Percentiles rank a stretch among this genome's conserved stretches.
Evolutionary conservation across 257 asterid species (phyloP).

Genomic region (Nemophila menziesii): DNA sequence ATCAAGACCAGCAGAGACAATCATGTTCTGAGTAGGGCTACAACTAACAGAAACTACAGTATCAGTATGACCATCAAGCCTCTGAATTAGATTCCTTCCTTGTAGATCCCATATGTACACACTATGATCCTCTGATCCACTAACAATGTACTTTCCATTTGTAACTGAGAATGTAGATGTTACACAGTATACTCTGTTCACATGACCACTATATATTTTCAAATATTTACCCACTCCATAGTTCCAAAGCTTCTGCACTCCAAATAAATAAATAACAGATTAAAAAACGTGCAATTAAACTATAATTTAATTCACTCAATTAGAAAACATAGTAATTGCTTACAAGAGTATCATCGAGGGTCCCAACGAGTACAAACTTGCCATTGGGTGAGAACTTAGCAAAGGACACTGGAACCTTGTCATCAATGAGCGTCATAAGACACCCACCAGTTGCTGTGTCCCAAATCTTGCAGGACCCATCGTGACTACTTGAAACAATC

Average conservation of each 20-base stretch:
- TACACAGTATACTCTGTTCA: slow-evolving; percentile 56
- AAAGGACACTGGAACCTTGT: slow-evolving; percentile 56
- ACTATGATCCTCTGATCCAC: slow-evolving; percentile 78
- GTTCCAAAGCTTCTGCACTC: slow-evolving; percentile 75
- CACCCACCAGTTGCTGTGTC: slow-evolving; percentile 46
- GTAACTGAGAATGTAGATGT: slow-evolving; percentile 65
- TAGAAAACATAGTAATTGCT: slow-evolving; percentile 16
- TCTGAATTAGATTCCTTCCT: slow-evolving; percentile 57
- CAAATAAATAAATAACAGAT: not conserved
- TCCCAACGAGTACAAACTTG: slow-evolving; percentile 68
- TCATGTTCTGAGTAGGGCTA: slow-evolving; percentile 59
- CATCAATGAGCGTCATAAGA: slow-evolving; percentile 68
- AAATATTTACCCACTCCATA: slow-evolving; percentile 47
- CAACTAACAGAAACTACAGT: slow-evolving; percentile 62
- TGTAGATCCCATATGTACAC: slow-evolving; percentile 78
- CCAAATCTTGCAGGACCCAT: slow-evolving; percentile 92
- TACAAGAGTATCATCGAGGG: slow-evolving; percentile 77
- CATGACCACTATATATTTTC: slow-evolving; percentile 57
- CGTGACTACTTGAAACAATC: slow-evolving; percentile 81
- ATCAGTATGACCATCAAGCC: slow-evolving; percentile 83
- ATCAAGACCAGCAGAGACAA: slow-evolving; percentile 73
- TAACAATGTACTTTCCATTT: slow-evolving; percentile 63
- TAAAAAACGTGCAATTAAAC: not conserved
- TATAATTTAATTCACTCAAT: not conserved
- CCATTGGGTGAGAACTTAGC: slow-evolving; percentile 91